Evolutionary conservation across 495 filamentous ascomycete genomes (phyloP).

Genomic region (Hypoxylon fuscum): DNA sequence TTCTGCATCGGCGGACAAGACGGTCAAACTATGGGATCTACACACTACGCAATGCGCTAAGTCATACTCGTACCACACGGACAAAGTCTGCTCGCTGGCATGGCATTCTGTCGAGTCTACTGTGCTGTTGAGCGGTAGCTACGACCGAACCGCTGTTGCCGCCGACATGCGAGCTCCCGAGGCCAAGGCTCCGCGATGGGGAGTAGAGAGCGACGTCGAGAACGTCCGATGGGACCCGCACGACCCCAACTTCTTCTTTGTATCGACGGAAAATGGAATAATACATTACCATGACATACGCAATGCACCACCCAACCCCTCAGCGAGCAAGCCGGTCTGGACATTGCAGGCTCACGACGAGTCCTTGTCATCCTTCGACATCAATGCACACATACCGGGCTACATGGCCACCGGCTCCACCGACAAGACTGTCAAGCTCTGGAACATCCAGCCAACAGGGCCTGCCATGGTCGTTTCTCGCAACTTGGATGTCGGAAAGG

Average conservation of each 20-base stretch:
- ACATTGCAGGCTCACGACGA: slow-evolving; percentile 93
- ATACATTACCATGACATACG: slow-evolving; percentile 89
- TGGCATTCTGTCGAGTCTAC: slow-evolving; percentile 92
- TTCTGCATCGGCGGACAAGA: slow-evolving; percentile 94
- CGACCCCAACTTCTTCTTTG: slow-evolving; percentile 90
- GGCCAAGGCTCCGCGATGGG: slow-evolving; percentile 79
- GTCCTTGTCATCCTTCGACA: slow-evolving; percentile 92
- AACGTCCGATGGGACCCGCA: slow-evolving; percentile 92
- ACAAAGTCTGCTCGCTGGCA: slow-evolving; percentile 94
- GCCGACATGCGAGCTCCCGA: slow-evolving; percentile 94
- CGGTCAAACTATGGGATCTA: slow-evolving; percentile 97
- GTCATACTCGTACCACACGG: slow-evolving; percentile 89
- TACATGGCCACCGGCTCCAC: slow-evolving; percentile 92
- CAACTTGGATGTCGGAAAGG: slow-evolving; percentile 90
- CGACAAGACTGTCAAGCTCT: slow-evolving; percentile 95
- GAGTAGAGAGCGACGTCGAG: slow-evolving; percentile 95
- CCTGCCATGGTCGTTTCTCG: slow-evolving; percentile 91
- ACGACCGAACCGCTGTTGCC: slow-evolving; percentile 90
- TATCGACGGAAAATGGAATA: slow-evolving; percentile 89
- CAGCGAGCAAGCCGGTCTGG: slow-evolving; percentile 86
- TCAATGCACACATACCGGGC: slow-evolving; percentile 87
- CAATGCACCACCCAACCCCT: slow-evolving; percentile 70
- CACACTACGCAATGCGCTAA: slow-evolving; percentile 90
- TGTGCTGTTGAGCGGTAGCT: slow-evolving; percentile 87
- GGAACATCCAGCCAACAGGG: slow-evolving; percentile 82